Evolutionary conservation across 2,329 filamentous ascomycete genomes (phyloP).

Genomic region (Trichoderma brevicompactum): DNA sequence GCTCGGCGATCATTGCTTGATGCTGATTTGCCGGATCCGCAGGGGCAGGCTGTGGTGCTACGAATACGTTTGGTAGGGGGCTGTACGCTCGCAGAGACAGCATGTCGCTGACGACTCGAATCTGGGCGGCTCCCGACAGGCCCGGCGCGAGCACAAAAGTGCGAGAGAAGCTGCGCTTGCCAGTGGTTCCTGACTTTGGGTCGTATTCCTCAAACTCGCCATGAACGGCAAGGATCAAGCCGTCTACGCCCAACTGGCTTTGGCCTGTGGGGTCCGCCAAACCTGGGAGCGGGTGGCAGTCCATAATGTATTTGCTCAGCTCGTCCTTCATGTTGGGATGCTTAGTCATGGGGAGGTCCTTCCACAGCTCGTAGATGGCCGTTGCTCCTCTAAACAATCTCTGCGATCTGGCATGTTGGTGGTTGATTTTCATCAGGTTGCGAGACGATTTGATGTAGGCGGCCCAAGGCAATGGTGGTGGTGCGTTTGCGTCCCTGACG

Average conservation of each 20-base stretch:
- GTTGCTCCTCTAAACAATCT: slow-evolving; percentile 68
- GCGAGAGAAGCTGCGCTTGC: slow-evolving; percentile 79
- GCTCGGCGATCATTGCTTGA: slow-evolving; percentile 72
- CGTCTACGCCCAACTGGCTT: slow-evolving; percentile 70
- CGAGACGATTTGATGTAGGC: slow-evolving; percentile 77
- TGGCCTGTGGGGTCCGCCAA: slow-evolving; percentile 71
- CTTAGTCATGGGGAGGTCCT: slow-evolving; percentile 69
- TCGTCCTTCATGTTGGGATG: slow-evolving; percentile 73
- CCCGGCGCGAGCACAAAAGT: slow-evolving; percentile 80
- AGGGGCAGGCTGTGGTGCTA: slow-evolving; percentile 35
- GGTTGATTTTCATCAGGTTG: slow-evolving; percentile 73
- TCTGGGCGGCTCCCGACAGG: slow-evolving; percentile 61
- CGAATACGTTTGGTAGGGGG: slow-evolving; percentile 51
- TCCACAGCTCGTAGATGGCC: slow-evolving; percentile 71
- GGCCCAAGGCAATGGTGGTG: slow-evolving; percentile 65
- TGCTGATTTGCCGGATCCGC: slow-evolving; percentile 50
- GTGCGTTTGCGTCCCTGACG: slow-evolving; percentile 54
- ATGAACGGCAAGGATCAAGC: slow-evolving; percentile 77
- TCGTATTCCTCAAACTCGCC: slow-evolving; percentile 82
- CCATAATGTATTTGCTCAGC: slow-evolving; percentile 76
- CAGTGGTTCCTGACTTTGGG: slow-evolving; percentile 56
- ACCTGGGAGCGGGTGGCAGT: slow-evolving; percentile 75
- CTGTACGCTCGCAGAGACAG: slow-evolving; percentile 71
- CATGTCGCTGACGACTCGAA: slow-evolving; percentile 81
- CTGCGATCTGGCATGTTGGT: slow-evolving; percentile 62